These are phyloP conservation scores for Ascochyta clinopodiicola DNA, from an alignment of 2,329 filamentous ascomycete genomes.

Conservation along the genomic window DNA sequence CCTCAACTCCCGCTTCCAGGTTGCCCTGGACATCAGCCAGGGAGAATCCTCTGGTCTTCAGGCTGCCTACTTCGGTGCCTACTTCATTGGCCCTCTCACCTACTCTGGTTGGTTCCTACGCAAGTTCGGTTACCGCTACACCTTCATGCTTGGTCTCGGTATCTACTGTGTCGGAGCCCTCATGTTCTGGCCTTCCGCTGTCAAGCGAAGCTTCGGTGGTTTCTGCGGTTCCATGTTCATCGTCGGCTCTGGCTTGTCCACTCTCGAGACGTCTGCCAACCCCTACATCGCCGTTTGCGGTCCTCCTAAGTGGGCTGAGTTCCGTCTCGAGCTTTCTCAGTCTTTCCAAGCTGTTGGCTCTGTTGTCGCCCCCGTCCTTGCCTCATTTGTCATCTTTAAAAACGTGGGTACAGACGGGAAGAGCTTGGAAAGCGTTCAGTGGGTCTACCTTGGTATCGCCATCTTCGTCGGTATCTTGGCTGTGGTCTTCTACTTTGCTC, in stretches of 20 bases:
- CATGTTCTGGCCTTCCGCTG: constrained; percentile 83
- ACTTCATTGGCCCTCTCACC: constrained; percentile 61
- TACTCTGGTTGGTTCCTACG: constrained; percentile 69
- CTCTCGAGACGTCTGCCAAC: constrained; percentile 79
- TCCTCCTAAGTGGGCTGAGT: constrained; percentile 75
- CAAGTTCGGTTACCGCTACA: constrained; percentile 78
- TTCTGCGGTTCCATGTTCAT: constrained; percentile 77
- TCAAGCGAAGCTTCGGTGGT: constrained; percentile 74
- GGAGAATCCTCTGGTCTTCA: constrained; percentile 68
- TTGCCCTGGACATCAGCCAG: constrained; percentile 52
- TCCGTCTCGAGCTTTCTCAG: constrained; percentile 78
- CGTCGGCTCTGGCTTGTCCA: constrained; percentile 74
- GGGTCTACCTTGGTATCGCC: constrained; percentile 81
- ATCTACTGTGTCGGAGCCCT: constrained; percentile 74
- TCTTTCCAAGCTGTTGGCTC: constrained; percentile 79
- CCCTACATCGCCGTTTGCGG: constrained; percentile 78
- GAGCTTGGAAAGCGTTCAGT: constrained; percentile 73
- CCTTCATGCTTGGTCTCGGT: constrained; percentile 76
- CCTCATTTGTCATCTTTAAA: constrained; percentile 76
- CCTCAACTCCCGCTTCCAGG: constrained; percentile 54
- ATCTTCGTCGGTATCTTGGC: constrained; percentile 73
- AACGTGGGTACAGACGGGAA: constrained; percentile 62
- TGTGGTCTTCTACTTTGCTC: constrained; percentile 69
- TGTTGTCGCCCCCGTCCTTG: constrained; percentile 75
- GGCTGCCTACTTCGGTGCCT: constrained; percentile 69